A percentile compares a stretch with the other conserved stretches of the same genome.
These are phyloP conservation scores for Musa schizocarpa DNA, from an alignment of 176 grass and related monocot genomes.

Conservation along the genomic window DNA sequence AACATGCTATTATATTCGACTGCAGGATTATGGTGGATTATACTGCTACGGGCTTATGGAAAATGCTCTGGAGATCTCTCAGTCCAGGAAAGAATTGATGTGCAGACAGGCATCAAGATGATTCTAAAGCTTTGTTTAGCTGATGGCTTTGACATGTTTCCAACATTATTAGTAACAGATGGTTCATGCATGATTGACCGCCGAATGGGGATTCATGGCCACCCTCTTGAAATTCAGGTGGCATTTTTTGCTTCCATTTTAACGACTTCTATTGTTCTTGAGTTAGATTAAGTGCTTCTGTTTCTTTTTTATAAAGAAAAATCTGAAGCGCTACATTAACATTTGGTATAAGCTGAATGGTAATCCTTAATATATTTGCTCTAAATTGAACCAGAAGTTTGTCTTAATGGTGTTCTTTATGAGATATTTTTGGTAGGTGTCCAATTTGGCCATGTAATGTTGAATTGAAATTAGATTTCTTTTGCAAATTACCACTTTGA, in stretches of 20 bases:
- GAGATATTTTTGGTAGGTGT: too few relatives aligned
- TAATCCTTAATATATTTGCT: too few relatives aligned
- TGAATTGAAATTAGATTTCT: too few relatives aligned
- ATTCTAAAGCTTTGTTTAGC: constrained; percentile 81
- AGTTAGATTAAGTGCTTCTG: too few relatives aligned
- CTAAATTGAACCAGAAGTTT: too few relatives aligned
- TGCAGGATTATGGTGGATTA: constrained; percentile 90
- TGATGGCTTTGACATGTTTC: constrained; percentile 95
- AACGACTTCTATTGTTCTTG: too few relatives aligned
- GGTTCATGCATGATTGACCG: constrained; percentile 95
- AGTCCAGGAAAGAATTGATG: constrained; percentile 90
- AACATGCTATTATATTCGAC: background rate
- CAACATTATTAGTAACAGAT: constrained; percentile 79
- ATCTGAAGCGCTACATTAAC: too few relatives aligned
- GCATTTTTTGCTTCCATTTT: background rate
- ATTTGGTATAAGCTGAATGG: too few relatives aligned
- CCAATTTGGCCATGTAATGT: too few relatives aligned
- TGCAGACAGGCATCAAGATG: constrained; percentile 93
- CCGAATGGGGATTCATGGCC: constrained; percentile 86
- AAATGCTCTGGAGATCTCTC: constrained; percentile 78
- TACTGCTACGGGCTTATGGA: constrained; percentile 83
- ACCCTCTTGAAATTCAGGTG: constrained; percentile 85
- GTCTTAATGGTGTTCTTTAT: too few relatives aligned
- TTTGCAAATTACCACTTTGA: too few relatives aligned
- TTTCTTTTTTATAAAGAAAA: too few relatives aligned